Evolutionary conservation across 331 rosid species (phyloP), one percentile per base, ranked within the genome.

Genomic region (Quercus tomentella): DNA sequence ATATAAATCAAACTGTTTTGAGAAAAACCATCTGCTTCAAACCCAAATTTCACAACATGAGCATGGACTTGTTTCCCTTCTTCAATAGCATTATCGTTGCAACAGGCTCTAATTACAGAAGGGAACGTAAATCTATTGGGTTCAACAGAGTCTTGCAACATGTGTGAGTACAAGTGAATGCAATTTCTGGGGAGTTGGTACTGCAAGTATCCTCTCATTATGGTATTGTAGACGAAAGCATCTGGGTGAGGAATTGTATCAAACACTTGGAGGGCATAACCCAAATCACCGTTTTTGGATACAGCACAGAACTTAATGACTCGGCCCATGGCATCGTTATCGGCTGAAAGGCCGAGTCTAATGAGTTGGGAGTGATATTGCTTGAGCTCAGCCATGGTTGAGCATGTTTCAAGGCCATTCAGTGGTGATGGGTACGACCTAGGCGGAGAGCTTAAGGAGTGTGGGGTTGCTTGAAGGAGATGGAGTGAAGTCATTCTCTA

Each of bases 91-190:
- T 65, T 33, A 60, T 55, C 70, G 25, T 56, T 23, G 63, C 82
- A 76, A 54, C 91, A 88, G 15, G 95, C 79, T 41, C 87, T 82
- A 51, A 89, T 49, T 28, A 87, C 76, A 26, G 88, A 57, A 21
- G 97, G 97, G 68, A 90, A 89, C 21, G 93, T 89, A 63, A 75
- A 90, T 7, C 43, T 17, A 62, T 92, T 92, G 57, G 95, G 95
- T 11, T 58, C 2, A 60, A 86, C 80, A 65, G 70, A 79, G 1
- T 72, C 84, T 31, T 81, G 80, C 9, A 92, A 71, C 95, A 90
- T 90, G 78, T 70, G 77, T 1, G 81, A 75, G 82, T 92, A 92
- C 35, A 87, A 68, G 51, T 73, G 76, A 71, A 88, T 68, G 81
- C 86, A 89, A 75, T 31, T 37, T 70, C 60, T 62, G 52, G 85